Percentiles rank a stretch among this genome's conserved stretches.
Evolutionary conservation across 306 rosid genomes (phyloP).

Genomic region (Dryas octopetala): DNA sequence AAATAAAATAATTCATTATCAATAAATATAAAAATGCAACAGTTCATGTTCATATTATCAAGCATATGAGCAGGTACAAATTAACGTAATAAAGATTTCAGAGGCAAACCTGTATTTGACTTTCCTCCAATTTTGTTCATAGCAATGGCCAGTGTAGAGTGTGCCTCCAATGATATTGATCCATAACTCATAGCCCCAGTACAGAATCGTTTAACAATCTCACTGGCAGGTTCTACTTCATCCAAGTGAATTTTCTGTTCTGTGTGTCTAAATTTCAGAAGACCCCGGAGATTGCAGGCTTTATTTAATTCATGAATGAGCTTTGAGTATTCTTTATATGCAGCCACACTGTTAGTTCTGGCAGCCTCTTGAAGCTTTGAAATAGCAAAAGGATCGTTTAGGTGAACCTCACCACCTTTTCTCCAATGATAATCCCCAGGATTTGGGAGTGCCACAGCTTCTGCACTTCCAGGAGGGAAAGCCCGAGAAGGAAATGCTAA

Average conservation of each 20-base stretch:
- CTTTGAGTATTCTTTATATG: constrained; percentile 88
- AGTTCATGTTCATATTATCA: background rate
- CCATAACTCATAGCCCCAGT: constrained; percentile 99
- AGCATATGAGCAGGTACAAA: background rate
- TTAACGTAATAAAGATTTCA: background rate
- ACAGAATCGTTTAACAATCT: constrained; percentile 93
- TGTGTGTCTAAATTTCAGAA: constrained; percentile 75
- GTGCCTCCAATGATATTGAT: constrained; percentile 96
- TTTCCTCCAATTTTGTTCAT: constrained; percentile 97
- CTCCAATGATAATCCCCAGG: constrained; percentile 99
- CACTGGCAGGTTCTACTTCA: constrained; percentile 92
- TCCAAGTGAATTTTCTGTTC: constrained; percentile 60
- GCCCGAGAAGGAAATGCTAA: constrained; percentile 80
- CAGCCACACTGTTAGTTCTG: constrained; percentile 79
- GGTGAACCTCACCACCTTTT: constrained; percentile 95
- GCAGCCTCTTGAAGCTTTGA: constrained; percentile 98
- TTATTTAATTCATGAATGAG: constrained; percentile 79
- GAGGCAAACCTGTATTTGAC: constrained; percentile 84
- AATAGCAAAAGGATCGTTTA: constrained; percentile 94
- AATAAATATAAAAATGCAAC: background rate
- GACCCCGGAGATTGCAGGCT: constrained; percentile 92
- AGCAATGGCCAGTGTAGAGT: constrained; percentile 83
- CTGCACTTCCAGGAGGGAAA: constrained; percentile 88
- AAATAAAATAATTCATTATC: constrained; percentile 16
- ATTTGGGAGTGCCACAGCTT: constrained; percentile 88